A percentile compares a stretch with the other conserved stretches of the same genome.
phyloP scores from a whole-genome alignment of 768 basidiomycete genomes.

The Peribolospora baueri region DNA sequence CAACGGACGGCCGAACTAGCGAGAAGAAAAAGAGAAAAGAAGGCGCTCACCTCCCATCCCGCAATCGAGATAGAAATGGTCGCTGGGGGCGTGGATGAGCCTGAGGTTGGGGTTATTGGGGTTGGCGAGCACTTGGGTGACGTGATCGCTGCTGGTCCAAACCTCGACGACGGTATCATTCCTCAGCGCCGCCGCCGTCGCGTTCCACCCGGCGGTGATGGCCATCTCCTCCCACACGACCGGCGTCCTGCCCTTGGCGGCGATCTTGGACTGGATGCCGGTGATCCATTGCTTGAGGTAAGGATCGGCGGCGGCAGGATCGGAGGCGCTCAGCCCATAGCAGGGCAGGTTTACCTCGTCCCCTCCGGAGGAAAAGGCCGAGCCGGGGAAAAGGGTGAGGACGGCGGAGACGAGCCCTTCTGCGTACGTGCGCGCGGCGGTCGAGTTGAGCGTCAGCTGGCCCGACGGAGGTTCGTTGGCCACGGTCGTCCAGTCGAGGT shows the following conservation, averaged over 20 bases:
- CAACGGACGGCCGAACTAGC: too few species aligned
- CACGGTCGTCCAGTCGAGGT: background rate
- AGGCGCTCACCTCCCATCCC: too few species aligned
- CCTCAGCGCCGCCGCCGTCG: too few species aligned
- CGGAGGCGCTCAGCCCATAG: slow-evolving; percentile 22
- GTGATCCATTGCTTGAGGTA: slow-evolving; percentile 11
- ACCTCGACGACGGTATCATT: too few species aligned
- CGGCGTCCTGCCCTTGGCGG: slow-evolving; percentile 43
- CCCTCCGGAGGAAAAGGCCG: slow-evolving; percentile 57
- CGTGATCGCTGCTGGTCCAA: too few species aligned
- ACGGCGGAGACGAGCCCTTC: slow-evolving; percentile 30
- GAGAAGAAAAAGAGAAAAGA: too few species aligned
- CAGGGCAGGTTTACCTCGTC: slow-evolving; percentile 43
- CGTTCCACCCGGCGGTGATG: too few species aligned
- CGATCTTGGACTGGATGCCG: slow-evolving; percentile 35
- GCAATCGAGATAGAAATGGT: too few species aligned
- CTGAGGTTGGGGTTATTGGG: too few species aligned
- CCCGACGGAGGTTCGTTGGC: slow-evolving; percentile 47
- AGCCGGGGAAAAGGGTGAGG: slow-evolving; percentile 27
- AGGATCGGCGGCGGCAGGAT: background rate
- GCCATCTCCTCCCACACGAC: slow-evolving; percentile 40
- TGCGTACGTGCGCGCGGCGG: slow-evolving; percentile 37
- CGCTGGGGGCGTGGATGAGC: too few species aligned
- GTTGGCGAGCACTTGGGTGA: too few species aligned
- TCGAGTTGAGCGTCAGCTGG: slow-evolving; percentile 48